Evolutionary conservation across 1,139 yeast species (phyloP).

Genomic region (Torulaspora globosa): DNA sequence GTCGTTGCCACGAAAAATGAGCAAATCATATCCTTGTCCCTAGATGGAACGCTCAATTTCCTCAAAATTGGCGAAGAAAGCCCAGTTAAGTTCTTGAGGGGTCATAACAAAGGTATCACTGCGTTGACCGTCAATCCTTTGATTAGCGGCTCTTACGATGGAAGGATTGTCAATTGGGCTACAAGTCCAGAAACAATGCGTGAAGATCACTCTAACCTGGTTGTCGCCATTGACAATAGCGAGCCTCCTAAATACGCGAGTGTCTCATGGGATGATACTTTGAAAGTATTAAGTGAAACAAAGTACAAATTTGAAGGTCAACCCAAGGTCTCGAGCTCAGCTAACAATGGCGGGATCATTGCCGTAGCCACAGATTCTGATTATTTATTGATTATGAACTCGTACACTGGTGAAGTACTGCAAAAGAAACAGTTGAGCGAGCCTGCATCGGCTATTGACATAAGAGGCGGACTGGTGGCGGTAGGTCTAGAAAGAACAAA

Average conservation of each 20-base stretch:
- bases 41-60: constrained; percentile 63
- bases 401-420: constrained; percentile 28
- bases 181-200: constrained; percentile 40
- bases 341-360: constrained; percentile 33
- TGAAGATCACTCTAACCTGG: constrained; percentile 53
- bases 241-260: constrained; percentile 43
- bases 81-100: constrained; percentile 50
- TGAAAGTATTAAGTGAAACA: constrained; percentile 42
- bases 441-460: constrained; percentile 44
- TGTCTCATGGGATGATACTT: constrained; percentile 86
- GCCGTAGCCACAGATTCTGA: constrained; percentile 41
- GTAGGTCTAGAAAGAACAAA: constrained; percentile 46
- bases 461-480: constrained; percentile 44
- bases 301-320: constrained; percentile 48
- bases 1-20: constrained; percentile 59
- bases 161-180: constrained; percentile 62
- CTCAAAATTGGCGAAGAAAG: constrained; percentile 30
- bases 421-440: constrained; percentile 36
- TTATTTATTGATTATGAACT: constrained; percentile 26
- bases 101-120: constrained; percentile 83
- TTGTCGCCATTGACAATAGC: constrained; percentile 43
- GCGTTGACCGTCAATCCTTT: constrained; percentile 43
- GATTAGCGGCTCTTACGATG: constrained; percentile 80
- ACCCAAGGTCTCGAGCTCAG: constrained; percentile 54
- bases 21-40: constrained; percentile 60